Evolutionary conservation across 805 yeast genomes (phyloP).

Genomic region (Cyberlindnera americana): DNA sequence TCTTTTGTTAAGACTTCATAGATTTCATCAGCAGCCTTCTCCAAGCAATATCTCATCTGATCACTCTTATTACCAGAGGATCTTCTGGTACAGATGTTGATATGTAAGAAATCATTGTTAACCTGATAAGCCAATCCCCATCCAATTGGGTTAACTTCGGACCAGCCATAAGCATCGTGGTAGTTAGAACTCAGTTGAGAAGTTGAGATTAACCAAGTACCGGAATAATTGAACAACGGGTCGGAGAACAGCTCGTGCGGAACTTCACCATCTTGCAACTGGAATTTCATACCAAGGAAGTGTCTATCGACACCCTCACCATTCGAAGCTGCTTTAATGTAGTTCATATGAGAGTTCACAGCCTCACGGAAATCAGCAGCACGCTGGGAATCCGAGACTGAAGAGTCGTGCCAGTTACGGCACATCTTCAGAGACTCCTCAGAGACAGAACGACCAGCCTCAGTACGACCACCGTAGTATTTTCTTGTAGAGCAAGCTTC

Average conservation of each 20-base stretch:
- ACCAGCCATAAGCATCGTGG: conserved; percentile 93
- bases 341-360: conserved; percentile 66
- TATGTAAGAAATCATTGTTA: conserved; percentile 78
- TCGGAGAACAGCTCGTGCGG: conserved; percentile 68
- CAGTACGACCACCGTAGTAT: conserved; percentile 88
- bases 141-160: conserved; percentile 92
- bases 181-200: conserved; percentile 83
- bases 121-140: conserved; percentile 93
- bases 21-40: conserved; percentile 78
- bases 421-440: conserved; percentile 67
- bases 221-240: conserved; percentile 70
- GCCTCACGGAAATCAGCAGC: conserved; percentile 69
- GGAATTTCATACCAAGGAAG: conserved; percentile 79
- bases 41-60: conserved; percentile 61
- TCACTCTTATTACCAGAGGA: conserved; percentile 54
- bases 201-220: conserved; percentile 83
- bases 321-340: conserved; percentile 71
- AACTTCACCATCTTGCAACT: conserved; percentile 54
- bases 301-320: conserved; percentile 95
- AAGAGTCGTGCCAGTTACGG: conserved; percentile 62
- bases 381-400: conserved; percentile 47
- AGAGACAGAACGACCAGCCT: conserved; percentile 85
- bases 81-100: conserved; percentile 76
- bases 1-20: conserved; percentile 49
- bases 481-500: conserved; percentile 95